A percentile compares a stretch with the other conserved stretches of the same genome.
Conservation (phyloP, 768 basidiomycete species). For the Heimioporus sp. region DNA sequence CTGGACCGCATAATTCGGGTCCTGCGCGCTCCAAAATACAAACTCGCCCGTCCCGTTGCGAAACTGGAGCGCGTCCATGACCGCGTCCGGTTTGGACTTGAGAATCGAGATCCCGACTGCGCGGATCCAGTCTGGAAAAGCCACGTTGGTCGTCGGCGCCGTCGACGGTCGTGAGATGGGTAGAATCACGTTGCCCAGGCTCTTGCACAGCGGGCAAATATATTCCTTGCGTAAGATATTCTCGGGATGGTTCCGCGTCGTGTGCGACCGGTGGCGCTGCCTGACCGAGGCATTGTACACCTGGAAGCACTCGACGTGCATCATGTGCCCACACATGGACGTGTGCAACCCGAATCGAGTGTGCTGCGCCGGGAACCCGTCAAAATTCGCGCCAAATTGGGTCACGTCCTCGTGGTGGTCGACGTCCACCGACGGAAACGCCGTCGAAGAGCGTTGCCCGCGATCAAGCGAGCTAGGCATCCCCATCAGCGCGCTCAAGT, state of each 20-base stretch:
- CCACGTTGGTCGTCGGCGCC: conserved; percentile 44
- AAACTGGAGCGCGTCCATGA: conserved; percentile 71
- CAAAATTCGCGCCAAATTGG: conserved; percentile 60
- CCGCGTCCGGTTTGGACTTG: conserved; percentile 73
- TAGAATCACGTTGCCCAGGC: conserved; percentile 89
- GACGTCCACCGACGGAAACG: conserved; percentile 31
- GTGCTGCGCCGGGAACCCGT: conserved; percentile 67
- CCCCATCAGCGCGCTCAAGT: conserved; percentile 72
- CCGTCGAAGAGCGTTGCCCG: conserved; percentile 17
- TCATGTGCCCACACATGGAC: conserved; percentile 93
- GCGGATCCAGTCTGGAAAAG: conserved; percentile 89
- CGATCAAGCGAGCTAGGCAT: conserved; percentile 69
- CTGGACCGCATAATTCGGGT: conserved; percentile 60
- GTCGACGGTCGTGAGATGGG: conserved; percentile 64
- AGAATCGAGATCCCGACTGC: conserved; percentile 86
- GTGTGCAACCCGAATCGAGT: conserved; percentile 84
- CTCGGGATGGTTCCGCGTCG: conserved; percentile 92
- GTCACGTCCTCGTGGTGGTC: conserved; percentile 26
- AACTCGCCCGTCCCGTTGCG: conserved; percentile 84
- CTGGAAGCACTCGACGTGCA: conserved; percentile 95
- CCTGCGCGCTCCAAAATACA: conserved; percentile 85
- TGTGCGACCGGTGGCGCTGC: conserved; percentile 83
- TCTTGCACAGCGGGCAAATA: conserved; percentile 97
- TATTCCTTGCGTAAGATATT: conserved; percentile 92
- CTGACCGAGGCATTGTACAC: conserved; percentile 85